These are phyloP conservation scores for Ogataea chonburiensis DNA, from an alignment of 805 yeast species.

Conservation along the genomic window DNA sequence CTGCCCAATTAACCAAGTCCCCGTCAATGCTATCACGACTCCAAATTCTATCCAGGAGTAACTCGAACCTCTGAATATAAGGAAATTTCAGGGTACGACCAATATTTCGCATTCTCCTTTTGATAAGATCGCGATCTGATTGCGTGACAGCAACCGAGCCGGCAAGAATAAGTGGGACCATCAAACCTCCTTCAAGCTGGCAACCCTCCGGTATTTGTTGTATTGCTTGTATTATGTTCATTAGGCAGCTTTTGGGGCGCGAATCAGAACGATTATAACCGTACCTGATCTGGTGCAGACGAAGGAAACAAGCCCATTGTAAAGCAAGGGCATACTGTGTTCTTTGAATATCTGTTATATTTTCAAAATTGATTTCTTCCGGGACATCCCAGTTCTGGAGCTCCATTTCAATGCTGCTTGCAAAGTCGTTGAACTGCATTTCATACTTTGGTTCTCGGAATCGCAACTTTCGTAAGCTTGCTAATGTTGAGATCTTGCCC, in stretches of 20 bases:
- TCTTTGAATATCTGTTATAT: conserved; percentile 19
- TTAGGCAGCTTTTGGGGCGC: conserved; percentile 27
- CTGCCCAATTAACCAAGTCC: conserved; percentile 33
- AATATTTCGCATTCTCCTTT: conserved; percentile 24
- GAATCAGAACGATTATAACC: conserved; percentile 31
- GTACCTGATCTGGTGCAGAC: conserved; percentile 31
- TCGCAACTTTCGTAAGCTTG: conserved; percentile 24
- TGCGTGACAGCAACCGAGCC: conserved; percentile 28
- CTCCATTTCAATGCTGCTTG: conserved; percentile 29
- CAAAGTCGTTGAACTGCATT: conserved; percentile 27
- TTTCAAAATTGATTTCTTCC: conserved; percentile 18
- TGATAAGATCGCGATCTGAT: conserved; percentile 25
- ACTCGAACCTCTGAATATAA: conserved; percentile 31
- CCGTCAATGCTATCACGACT: conserved; percentile 25
- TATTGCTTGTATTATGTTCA: conserved; percentile 26
- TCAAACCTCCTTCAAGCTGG: conserved; percentile 29
- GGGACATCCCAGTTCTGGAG: conserved; percentile 32
- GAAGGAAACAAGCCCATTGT: conserved; percentile 33
- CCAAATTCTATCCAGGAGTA: conserved; percentile 28
- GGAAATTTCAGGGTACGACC: conserved; percentile 26
- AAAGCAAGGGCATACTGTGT: conserved; percentile 31
- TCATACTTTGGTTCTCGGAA: conserved; percentile 22
- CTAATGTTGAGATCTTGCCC: conserved; percentile 31
- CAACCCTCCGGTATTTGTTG: conserved; percentile 24
- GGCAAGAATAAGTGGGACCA: conserved; percentile 32